A percentile compares a stretch with the other conserved stretches of the same genome.
phyloP scores from a whole-genome alignment of 805 yeast species.

The Nakazawaea holstii region DNA sequence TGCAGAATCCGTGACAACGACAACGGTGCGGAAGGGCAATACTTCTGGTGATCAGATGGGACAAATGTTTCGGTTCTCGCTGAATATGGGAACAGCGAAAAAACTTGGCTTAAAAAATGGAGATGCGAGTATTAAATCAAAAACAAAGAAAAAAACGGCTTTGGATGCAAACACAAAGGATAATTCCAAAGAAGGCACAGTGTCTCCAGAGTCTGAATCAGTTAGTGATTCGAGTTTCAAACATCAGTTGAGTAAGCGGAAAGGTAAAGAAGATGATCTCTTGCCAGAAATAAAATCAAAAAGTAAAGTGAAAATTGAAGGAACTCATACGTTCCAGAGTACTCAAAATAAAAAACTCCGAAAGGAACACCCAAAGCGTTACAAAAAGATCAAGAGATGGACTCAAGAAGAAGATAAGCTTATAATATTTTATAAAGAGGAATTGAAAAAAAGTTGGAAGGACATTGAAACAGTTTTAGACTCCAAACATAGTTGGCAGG shows the following conservation, averaged over 20 bases:
- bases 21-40: too few species aligned
- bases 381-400: slow-evolving; percentile 19
- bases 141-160: not conserved
- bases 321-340: slow-evolving; percentile 9
- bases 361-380: not conserved
- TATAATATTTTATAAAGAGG: slow-evolving; percentile 32
- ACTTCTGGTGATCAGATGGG: too few species aligned
- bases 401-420: slow-evolving; percentile 31
- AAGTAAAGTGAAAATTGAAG: slow-evolving; percentile 5
- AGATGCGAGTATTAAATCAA: too few species aligned
- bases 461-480: slow-evolving; percentile 27
- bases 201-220: not conserved
- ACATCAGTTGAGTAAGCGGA: too few species aligned
- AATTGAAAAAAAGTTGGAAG: slow-evolving; percentile 31
- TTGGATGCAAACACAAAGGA: not conserved
- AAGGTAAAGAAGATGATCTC: not conserved
- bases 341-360: not conserved
- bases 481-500: slow-evolving; percentile 36
- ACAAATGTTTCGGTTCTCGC: too few species aligned
- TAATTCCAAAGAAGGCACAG: not conserved
- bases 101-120: too few species aligned
- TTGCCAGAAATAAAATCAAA: slow-evolving; percentile 9
- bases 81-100: too few species aligned
- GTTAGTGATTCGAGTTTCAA: too few species aligned
- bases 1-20: not conserved